Base-by-base conservation (phyloP, 179 eudicot species). In the Amaranthus tricolor region DNA sequence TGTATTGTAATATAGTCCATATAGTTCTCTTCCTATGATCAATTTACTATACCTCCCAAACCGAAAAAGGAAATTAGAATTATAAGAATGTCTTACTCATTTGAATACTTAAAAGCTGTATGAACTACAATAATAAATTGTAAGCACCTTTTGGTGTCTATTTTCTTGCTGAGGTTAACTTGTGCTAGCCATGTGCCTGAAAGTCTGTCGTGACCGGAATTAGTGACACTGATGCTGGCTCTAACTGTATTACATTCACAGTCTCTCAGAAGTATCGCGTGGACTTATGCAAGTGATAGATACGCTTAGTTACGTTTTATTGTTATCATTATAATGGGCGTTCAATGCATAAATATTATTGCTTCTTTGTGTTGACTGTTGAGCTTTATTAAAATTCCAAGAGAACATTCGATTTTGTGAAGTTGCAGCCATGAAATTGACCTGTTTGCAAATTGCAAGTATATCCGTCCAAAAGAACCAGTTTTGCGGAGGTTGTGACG, bases 151-250 rank as follows among this genome's bases (percentile, higher is more conserved):
- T 12, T 54, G 53, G 72, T 10, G 64, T 15, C 10, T 74, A 47
- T 14, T 44, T n/a, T 20, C 68, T 48, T 66, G 54, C 52, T 15
- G 54, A 11, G 21, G 15, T 1, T 45, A n/a, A 44, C 19, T 16
- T 65, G 66, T 65, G 53, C 67, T 63, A 40, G 48, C 43, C 14
- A 63, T 15, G 49, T 65, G 9, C 52, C 52, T 63, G 47, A 40
- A 12, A 31, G 48, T 44, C 67, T 31, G 9, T 21, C 20, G 64
- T 60, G 64, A 60, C 4, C 7, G 40, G 43, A 20, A 13, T 24
- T 60, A 21, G 43, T 60, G 15, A 24, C 64, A 21, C 24, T 60
- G 15, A 9, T 1, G 66, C 45, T 62, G 66, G 15, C 15, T 5
- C 16, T 62, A n/a, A 20, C 5, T 24, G 64, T 62, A 21, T 8